A percentile compares a stretch with the other conserved stretches of the same genome.
Evolutionary conservation across 2,329 filamentous ascomycete species (phyloP).

Genomic region (Cytospora mali): DNA sequence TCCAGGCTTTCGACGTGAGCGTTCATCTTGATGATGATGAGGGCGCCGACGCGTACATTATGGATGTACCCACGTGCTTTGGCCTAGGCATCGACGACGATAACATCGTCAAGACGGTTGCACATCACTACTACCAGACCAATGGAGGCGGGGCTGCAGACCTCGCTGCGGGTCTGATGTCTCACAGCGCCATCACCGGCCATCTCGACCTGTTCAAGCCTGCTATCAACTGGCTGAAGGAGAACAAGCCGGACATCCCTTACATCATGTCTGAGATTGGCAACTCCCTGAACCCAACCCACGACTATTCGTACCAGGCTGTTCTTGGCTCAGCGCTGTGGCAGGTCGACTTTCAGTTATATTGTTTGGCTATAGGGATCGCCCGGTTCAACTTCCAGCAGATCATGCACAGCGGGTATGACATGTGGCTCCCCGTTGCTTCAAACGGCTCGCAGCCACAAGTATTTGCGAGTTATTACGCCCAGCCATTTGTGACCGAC

Average conservation of each 20-base stretch:
- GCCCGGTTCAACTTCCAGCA: constrained; percentile 43
- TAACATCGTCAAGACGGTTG: constrained; percentile 39
- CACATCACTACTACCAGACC: constrained; percentile 44
- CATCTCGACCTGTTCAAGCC: constrained; percentile 34
- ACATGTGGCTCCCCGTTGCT: constrained; percentile 37
- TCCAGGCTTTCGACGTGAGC: constrained; percentile 41
- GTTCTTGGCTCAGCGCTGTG: constrained; percentile 41
- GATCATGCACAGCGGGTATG: constrained; percentile 38
- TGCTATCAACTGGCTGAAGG: constrained; percentile 39
- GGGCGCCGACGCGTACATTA: constrained; percentile 32
- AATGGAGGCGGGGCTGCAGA: constrained; percentile 35
- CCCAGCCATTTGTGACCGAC: constrained; percentile 42
- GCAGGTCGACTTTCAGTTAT: constrained; percentile 43
- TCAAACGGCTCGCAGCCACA: constrained; percentile 37
- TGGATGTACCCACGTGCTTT: constrained; percentile 38
- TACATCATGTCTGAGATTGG: constrained; percentile 43
- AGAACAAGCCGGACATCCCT: constrained; percentile 36
- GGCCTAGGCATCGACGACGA: constrained; percentile 39
- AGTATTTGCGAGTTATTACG: constrained; percentile 42
- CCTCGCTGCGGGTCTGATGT: constrained; percentile 32
- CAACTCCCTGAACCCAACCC: constrained; percentile 38
- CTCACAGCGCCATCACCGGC: constrained; percentile 21
- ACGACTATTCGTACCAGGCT: constrained; percentile 39
- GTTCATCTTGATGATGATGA: constrained; percentile 33
- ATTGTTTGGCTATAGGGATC: constrained; percentile 40